Conservation (phyloP, 805 yeast genomes). For the Candida ortonii region DNA sequence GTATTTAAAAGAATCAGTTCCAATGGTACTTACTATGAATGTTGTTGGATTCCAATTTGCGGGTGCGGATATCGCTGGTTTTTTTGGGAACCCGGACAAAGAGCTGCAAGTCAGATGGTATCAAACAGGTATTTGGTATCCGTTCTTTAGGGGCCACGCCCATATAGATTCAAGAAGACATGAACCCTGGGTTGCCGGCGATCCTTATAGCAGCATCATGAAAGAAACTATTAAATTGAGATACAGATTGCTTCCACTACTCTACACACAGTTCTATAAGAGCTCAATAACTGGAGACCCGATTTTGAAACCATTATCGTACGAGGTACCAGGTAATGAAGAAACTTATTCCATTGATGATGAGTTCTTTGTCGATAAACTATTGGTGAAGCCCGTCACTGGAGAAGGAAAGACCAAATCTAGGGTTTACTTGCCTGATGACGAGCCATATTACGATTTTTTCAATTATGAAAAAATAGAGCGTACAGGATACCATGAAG, state of each 20-base stretch:
- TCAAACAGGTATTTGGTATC: conserved; percentile 94
- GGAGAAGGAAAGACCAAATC: conserved; percentile 44
- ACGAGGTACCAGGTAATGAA: conserved; percentile 47
- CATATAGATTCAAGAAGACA: conserved; percentile 90
- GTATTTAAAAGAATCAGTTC: conserved; percentile 72
- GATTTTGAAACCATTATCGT: conserved; percentile 65
- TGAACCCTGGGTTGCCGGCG: conserved; percentile 87
- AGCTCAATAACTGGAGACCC: conserved; percentile 64
- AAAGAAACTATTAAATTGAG: conserved; percentile 71
- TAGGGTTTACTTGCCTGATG: conserved; percentile 51
- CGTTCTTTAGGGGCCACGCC: conserved; percentile 95
- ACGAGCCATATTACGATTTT: conserved; percentile 56
- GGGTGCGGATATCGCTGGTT: conserved; percentile 98
- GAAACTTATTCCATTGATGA: conserved; percentile 66
- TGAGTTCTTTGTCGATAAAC: conserved; percentile 72
- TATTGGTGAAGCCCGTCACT: conserved; percentile 79
- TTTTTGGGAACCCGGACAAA: conserved; percentile 81
- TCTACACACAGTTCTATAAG: conserved; percentile 76
- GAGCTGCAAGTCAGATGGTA: conserved; percentile 91
- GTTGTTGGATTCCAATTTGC: conserved; percentile 85
- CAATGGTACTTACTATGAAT: conserved; percentile 82
- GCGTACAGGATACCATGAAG: conserved; percentile 39
- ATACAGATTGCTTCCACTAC: conserved; percentile 70
- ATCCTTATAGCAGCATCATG: conserved; percentile 63
- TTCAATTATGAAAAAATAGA: conserved; percentile 31